Percentiles rank a stretch among this genome's conserved stretches.
phyloP scores from a whole-genome alignment of 1,139 yeast species.

The Blastobotrys serpentis region DNA sequence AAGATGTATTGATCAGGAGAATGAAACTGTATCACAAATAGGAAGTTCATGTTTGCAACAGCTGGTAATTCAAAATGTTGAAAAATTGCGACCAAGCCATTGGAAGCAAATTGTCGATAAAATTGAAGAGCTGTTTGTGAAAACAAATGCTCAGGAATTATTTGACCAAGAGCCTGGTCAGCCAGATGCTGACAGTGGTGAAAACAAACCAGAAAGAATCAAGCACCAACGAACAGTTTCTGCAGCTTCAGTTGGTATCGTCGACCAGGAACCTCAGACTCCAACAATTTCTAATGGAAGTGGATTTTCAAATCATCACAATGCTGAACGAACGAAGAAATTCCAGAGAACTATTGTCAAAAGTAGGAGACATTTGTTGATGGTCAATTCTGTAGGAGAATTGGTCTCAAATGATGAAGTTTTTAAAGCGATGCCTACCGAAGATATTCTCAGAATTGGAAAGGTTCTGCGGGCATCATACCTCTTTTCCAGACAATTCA shows the following conservation, averaged over 20 bases:
- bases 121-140: constrained; percentile 65
- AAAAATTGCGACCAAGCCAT: constrained; percentile 59
- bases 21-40: constrained; percentile 92
- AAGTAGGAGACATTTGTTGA: constrained; percentile 82
- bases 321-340: constrained; percentile 30
- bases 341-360: constrained; percentile 86
- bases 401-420: constrained; percentile 64
- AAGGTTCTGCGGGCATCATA: constrained; percentile 65
- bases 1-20: constrained; percentile 93
- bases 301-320: neutral
- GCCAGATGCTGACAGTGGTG: constrained; percentile 12
- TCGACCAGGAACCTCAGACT: constrained; percentile 12
- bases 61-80: constrained; percentile 68
- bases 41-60: constrained; percentile 88
- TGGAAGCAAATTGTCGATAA: constrained; percentile 74
- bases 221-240: constrained; percentile 16
- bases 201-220: neutral
- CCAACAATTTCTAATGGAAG: constrained; percentile 6
- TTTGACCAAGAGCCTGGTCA: constrained; percentile 44
- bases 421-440: constrained; percentile 66
- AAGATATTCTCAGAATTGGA: constrained; percentile 59
- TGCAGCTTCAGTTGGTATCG: constrained; percentile 17
- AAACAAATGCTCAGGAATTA: constrained; percentile 84
- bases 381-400: constrained; percentile 86
- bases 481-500: constrained; percentile 79